phyloP scores from a whole-genome alignment of 2,329 filamentous ascomycete species.

The Xylariaceae sp. region DNA sequence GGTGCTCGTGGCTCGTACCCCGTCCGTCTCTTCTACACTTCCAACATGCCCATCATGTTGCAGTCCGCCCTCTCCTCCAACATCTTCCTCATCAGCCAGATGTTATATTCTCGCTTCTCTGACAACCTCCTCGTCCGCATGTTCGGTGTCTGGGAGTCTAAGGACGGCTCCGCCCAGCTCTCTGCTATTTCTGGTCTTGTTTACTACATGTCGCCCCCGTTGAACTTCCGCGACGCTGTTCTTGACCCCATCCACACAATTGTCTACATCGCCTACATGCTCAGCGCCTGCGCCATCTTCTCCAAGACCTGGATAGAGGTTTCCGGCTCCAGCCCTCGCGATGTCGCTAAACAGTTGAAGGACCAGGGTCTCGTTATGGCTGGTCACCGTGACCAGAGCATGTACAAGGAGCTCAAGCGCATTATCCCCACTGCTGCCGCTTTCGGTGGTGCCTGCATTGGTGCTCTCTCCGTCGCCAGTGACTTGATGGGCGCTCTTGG shows the following conservation, averaged over 20 bases:
- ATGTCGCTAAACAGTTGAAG: conserved; percentile 99
- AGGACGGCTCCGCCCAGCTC: conserved; percentile 92
- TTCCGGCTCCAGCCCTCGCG: conserved; percentile 91
- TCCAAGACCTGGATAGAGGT: conserved; percentile 99
- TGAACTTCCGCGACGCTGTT: conserved; percentile 96
- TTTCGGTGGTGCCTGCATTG: conserved; percentile 98
- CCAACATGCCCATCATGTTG: conserved; percentile 99
- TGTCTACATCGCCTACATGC: conserved; percentile 96
- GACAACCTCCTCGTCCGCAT: conserved; percentile 98
- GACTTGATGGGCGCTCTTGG: conserved; percentile 94
- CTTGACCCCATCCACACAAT: conserved; percentile 95
- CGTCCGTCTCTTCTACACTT: conserved; percentile 98
- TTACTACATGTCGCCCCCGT: conserved; percentile 99
- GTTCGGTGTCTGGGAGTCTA: conserved; percentile 96
- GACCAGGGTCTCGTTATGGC: conserved; percentile 99
- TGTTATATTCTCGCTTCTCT: conserved; percentile 98
- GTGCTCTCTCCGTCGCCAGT: conserved; percentile 89
- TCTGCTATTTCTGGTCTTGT: conserved; percentile 88
- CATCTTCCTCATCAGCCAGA: conserved; percentile 98
- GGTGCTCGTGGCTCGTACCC: conserved; percentile 98
- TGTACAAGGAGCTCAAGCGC: conserved; percentile 99
- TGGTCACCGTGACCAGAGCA: conserved; percentile 98
- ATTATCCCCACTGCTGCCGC: conserved; percentile 97
- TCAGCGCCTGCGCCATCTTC: conserved; percentile 94
- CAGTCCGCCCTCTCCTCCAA: conserved; percentile 98